These are phyloP conservation scores for Calycina herbarum DNA, from an alignment of 2,329 filamentous ascomycete genomes.

Conservation along the genomic window DNA sequence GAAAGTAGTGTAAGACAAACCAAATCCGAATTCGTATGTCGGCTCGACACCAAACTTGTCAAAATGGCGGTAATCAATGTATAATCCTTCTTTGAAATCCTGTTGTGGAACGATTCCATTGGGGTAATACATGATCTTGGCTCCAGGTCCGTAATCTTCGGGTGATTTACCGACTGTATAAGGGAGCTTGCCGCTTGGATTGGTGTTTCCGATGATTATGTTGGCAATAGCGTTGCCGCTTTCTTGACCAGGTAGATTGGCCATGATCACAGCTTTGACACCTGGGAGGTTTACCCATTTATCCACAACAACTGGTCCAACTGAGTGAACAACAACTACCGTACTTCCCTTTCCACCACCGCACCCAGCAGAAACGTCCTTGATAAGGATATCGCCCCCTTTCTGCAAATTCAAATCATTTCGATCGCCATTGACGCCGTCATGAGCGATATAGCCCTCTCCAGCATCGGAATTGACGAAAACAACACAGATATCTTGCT, in stretches of 20 bases:
- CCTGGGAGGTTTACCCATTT: conserved; percentile 75
- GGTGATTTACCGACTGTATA: conserved; percentile 80
- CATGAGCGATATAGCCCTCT: conserved; percentile 69
- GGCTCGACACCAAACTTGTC: conserved; percentile 74
- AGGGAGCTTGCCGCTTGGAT: conserved; percentile 71
- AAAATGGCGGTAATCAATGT: conserved; percentile 88
- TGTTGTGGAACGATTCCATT: conserved; percentile 75
- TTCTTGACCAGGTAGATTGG: conserved; percentile 86
- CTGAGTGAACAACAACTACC: conserved; percentile 83
- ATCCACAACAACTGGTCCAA: conserved; percentile 80
- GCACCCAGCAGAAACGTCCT: conserved; percentile 66
- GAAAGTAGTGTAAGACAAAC: conserved; percentile 69
- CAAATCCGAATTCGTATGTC: conserved; percentile 83
- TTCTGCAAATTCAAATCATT: conserved; percentile 76
- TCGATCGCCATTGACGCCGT: conserved; percentile 73
- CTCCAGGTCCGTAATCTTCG: conserved; percentile 74
- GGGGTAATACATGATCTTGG: conserved; percentile 66
- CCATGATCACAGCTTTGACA: conserved; percentile 77
- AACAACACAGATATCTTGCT: conserved; percentile 79
- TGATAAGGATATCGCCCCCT: conserved; percentile 72
- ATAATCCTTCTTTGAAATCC: conserved; percentile 78
- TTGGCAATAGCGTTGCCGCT: conserved; percentile 80
- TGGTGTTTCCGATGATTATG: conserved; percentile 75
- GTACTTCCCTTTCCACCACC: conserved; percentile 64
- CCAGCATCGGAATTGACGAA: conserved; percentile 84